Evolutionary conservation across 345 rosid genomes (phyloP), one percentile per base, ranked within the genome.

Genomic region (Carallia brachiata): DNA sequence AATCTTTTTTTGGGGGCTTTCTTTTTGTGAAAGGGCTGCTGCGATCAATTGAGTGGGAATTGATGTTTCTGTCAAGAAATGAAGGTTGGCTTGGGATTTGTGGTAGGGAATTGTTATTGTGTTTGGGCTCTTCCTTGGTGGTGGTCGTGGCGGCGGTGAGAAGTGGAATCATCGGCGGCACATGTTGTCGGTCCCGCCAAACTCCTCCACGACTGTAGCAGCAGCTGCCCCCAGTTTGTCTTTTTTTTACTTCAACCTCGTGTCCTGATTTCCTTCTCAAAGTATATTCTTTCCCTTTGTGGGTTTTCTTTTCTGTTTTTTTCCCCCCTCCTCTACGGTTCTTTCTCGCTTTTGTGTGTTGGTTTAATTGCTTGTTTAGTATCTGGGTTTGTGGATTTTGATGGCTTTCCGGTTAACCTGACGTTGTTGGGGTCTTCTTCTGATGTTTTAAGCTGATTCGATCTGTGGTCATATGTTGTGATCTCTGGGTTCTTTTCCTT

Each of bases 191-290:
- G 34, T 56, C 50, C 50, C 50, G 12, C 31, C 15, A 19, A 30
- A 56, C 60, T 56, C 60, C 17, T 56, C 60, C 32, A 56, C 60
- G 60, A 27, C 60, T 7, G 32, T 56, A 56, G 60, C 59, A 9
- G 32, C 17, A 27, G 60, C 28, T 44, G 12, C 50, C 50, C 0
- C 50, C 50, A 44, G 13, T 44, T 44, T 44, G 15, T 12, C 50
- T 27, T 9, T 56, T 56, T 27, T 32, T 27, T 30, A 13, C 28
- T 27, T 56, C 28, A 8, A 18, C 60, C 5, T 56, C 60, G 6
- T 56, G 9, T 56, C 31, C 60, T 10, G 31, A 56, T 56, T 27
- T 56, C 23, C 5, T 56, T 16, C 16, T 56, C 31, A 56, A 56
- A 56, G 60, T 56, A 56, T 56, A 27, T 27, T 56, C 60, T 56